These are phyloP conservation scores for Thraustotheca clavata DNA, from an alignment of 352 stramenopile species.

Conservation along the genomic window DNA sequence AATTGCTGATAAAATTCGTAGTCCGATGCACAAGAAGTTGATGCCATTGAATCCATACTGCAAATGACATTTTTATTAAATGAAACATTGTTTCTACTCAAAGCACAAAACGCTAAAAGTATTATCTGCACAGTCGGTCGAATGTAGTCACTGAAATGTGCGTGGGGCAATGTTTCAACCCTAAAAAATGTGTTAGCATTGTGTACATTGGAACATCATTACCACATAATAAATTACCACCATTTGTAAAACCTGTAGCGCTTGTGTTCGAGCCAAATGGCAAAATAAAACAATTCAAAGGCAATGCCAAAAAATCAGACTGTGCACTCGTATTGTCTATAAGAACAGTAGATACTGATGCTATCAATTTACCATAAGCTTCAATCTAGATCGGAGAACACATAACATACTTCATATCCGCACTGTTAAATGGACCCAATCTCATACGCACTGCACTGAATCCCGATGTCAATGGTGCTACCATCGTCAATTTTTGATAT, in stretches of 20 bases:
- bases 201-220: background rate
- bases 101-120: background rate
- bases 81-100: background rate
- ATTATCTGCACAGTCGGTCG: background rate
- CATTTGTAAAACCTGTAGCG: background rate
- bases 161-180: background rate
- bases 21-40: background rate
- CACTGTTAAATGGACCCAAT: background rate
- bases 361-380: background rate
- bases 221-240: constrained; percentile 3
- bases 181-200: background rate
- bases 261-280: background rate
- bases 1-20: background rate
- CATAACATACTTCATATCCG: background rate
- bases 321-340: background rate
- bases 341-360: background rate
- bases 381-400: background rate
- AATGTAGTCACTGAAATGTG: background rate
- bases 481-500: background rate
- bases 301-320: background rate
- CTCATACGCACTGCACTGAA: background rate
- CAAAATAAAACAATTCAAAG: background rate
- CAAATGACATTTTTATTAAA: background rate
- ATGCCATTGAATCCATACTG: background rate
- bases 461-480: background rate